Conservation (phyloP, 768 basidiomycete genomes). For the Leucogyrophana mollusca region DNA sequence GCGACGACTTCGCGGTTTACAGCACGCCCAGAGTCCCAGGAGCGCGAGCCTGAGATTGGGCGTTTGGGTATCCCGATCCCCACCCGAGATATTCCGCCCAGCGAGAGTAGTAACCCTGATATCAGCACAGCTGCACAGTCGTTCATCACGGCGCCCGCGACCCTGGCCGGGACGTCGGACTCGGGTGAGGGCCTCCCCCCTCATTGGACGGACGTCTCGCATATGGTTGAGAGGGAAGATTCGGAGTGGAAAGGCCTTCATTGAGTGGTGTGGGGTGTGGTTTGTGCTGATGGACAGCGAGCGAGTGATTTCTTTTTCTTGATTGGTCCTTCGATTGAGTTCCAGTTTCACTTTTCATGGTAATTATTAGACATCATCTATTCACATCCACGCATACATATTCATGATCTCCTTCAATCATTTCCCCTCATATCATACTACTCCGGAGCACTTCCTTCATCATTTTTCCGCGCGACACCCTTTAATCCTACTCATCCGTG, state of each 20-base stretch:
- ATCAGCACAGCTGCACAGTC: conserved; percentile 70
- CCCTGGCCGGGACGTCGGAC: conserved; percentile 55
- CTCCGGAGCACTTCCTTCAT: background rate
- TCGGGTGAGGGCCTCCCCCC: conserved; percentile 44
- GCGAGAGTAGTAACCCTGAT: conserved; percentile 47
- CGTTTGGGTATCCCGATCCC: conserved; percentile 27
- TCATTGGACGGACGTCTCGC: conserved; percentile 47
- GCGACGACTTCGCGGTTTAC: conserved; percentile 23
- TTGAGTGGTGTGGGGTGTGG: conserved; percentile 26
- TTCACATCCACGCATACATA: conserved; percentile 11
- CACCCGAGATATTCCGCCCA: conserved; percentile 8
- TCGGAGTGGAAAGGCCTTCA: conserved; percentile 35
- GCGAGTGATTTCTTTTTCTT: conserved; percentile 10
- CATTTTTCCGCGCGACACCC: conserved; percentile 10
- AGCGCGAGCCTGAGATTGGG: conserved; percentile 13
- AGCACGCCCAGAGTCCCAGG: conserved; percentile 11
- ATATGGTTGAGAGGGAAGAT: conserved; percentile 43
- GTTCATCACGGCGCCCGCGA: conserved; percentile 66
- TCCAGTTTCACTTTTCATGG: conserved; percentile 16
- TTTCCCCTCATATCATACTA: background rate
- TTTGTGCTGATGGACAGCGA: conserved; percentile 8
- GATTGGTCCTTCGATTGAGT: conserved; percentile 1
- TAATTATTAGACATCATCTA: conserved; percentile 32
- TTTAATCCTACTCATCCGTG: conserved; percentile 12
- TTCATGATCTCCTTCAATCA: background rate